A percentile compares a stretch with the other conserved stretches of the same genome.
phyloP scores from a whole-genome alignment of 2,329 filamentous ascomycete species.

The Ceratocystis destructans region DNA sequence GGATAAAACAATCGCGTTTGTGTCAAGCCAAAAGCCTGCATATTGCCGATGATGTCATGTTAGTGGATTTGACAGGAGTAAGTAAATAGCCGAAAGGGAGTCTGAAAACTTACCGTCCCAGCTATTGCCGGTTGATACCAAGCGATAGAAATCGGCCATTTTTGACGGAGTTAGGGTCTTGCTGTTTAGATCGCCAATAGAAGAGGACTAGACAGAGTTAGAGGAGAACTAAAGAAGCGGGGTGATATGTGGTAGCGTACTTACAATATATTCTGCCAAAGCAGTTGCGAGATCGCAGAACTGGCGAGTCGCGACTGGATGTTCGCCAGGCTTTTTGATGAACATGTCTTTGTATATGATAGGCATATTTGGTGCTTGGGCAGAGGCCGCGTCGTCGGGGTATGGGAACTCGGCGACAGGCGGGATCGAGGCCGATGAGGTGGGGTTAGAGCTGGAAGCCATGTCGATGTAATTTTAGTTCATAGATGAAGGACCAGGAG shows the following conservation, averaged over 20 bases:
- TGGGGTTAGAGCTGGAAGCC: background rate
- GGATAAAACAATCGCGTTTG: conserved; percentile 60
- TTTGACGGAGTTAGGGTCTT: conserved; percentile 49
- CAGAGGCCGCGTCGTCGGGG: background rate
- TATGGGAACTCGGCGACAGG: background rate
- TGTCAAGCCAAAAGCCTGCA: conserved; percentile 60
- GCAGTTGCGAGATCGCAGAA: conserved; percentile 15
- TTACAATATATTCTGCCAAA: conserved; percentile 17
- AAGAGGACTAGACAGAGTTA: conserved; percentile 32
- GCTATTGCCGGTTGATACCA: conserved; percentile 49
- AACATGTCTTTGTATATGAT: conserved; percentile 18
- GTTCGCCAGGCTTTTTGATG: conserved; percentile 11
- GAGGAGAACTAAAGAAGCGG: background rate
- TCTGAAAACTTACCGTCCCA: conserved; percentile 45
- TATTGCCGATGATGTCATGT: conserved; percentile 5
- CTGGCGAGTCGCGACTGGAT: conserved; percentile 12
- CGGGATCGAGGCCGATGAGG: background rate
- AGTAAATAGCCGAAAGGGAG: conserved; percentile 1
- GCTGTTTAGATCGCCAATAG: conserved; percentile 44
- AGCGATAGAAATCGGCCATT: conserved; percentile 62
- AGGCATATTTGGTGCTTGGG: background rate
- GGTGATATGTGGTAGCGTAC: background rate
- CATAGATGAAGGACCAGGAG: background rate
- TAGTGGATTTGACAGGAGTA: background rate
- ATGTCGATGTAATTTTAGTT: background rate